Conservation (phyloP, 352 stramenopile genomes). For the Phytophthora chlamydospora region DNA sequence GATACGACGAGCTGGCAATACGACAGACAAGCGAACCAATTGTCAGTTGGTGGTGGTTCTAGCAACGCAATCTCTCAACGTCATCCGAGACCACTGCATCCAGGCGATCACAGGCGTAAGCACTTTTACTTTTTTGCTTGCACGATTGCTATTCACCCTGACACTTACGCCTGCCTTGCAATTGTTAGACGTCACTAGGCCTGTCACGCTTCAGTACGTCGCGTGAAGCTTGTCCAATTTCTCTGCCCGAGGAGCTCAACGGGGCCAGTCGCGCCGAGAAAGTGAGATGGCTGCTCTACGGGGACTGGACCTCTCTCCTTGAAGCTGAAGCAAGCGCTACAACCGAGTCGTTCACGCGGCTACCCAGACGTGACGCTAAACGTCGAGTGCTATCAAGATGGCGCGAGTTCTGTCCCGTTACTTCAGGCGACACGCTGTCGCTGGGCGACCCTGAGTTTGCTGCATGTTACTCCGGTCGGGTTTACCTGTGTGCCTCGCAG, state of each 20-base stretch:
- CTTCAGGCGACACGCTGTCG: slow-evolving; percentile 22
- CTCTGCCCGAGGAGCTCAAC: slow-evolving; percentile 49
- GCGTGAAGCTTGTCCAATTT: slow-evolving; percentile 34
- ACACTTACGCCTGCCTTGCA: background rate
- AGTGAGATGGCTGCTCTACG: slow-evolving; percentile 65
- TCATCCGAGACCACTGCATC: slow-evolving; percentile 67
- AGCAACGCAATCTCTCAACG: slow-evolving; percentile 49
- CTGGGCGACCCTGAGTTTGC: slow-evolving; percentile 52
- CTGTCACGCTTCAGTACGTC: slow-evolving; percentile 53
- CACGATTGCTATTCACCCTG: background rate
- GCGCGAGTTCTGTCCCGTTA: slow-evolving; percentile 71
- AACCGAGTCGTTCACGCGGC: slow-evolving; percentile 6
- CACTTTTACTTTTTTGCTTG: slow-evolving; percentile 1
- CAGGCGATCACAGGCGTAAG: slow-evolving; percentile 61
- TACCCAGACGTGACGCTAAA: slow-evolving; percentile 35
- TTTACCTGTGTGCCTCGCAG: slow-evolving; percentile 61
- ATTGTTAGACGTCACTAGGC: slow-evolving; percentile 48
- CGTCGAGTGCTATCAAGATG: slow-evolving; percentile 51
- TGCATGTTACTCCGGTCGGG: slow-evolving; percentile 43
- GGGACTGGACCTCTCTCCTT: slow-evolving; percentile 51
- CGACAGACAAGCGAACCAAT: background rate
- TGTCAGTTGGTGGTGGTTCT: slow-evolving; percentile 54
- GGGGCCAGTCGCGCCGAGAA: slow-evolving; percentile 48
- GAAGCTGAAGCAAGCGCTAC: slow-evolving; percentile 13
- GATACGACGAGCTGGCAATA: slow-evolving; percentile 1